Evolutionary conservation across 2,329 filamentous ascomycete species (phyloP), one percentile per base, ranked within the genome.

Genomic region (Parascedosporium putredinis): DNA sequence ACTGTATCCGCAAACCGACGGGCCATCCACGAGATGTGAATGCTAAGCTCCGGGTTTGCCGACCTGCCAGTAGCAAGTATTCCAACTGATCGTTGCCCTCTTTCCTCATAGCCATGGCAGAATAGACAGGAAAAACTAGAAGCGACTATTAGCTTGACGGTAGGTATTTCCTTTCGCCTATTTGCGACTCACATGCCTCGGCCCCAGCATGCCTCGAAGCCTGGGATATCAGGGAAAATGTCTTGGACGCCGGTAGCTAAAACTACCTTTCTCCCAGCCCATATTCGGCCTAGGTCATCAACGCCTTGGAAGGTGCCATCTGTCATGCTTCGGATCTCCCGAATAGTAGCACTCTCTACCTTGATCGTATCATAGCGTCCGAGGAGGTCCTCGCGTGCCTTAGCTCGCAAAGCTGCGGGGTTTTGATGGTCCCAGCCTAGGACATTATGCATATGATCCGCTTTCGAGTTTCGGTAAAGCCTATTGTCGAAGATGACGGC

Each of bases 81-180:
- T 1, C 74, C 75, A 0, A 67, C 67, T 0, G 71, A 70, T 0
- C 62, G 56, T 2, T 61, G 58, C 2, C 73, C 75, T 12, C 71
- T 67, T 47, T 81, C 74, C 53, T 83, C 78, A 57, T 69, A 81
- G 4, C 78, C 78, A 54, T 81, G 70, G 59, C 77, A 82, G 55
- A 74, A 79, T 1, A 81, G 67, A 55, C 77, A 82, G 55, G 81
- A 76, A 54, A 76, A 81, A 42, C 70, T 72, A n/a, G 27, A 4
- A 25, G 25, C 24, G n/a, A 27, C n/a, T 18, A 20, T 23, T 24
- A 45, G 18, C 5, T 24, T 24, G 9, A n/a, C n/a, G 16, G 23
- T n/a, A n/a, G n/a, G 9, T 33, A 47, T 24, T 16, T n/a, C 27
- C 16, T 27, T 22, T 10, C 6, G 22, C 12, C 43, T n/a, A 9